Evolutionary conservation across 306 rosid genomes (phyloP), one percentile per base, ranked within the genome.

Genomic region (Chamaecrista fasciculata): DNA sequence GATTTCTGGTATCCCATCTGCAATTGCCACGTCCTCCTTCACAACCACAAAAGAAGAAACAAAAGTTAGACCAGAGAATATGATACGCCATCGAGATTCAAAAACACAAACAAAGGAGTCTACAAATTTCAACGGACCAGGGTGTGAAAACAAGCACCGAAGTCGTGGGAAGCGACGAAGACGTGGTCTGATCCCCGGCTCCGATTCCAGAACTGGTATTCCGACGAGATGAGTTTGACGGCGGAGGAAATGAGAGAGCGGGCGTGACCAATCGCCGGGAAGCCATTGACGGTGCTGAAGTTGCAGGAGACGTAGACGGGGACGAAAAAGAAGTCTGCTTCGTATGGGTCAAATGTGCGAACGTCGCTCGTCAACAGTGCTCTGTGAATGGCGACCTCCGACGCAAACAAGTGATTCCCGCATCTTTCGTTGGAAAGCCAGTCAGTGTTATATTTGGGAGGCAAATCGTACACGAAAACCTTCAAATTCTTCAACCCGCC

Each of bases 241-340:
- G 96, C 95, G 11, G 96, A 91, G 37, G 87, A 37, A 8, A 95
- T 55, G 4, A 95, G 89, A 0, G 82, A 39, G 8, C 99, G 95
- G 1, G 99, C 99, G 76, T 95, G 97, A 40, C 96, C 97, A 12
- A 91, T 89, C 26, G 97, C 96, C 0, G 96, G 99, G 84, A 95
- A 95, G 31, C 99, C 99, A 61, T 91, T 91, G 3, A 86, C 75
- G 72, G 87, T 72, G 85, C 97, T 95, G 83, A 95, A 95, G 69
- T 95, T 95, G 85, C 99, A 95, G 24, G 99, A 91, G 0, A 95
- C 97, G 63, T 95, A 95, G 42, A 95, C 93, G 0, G 99, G 99
- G 10, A 95, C 99, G 78, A 91, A 91, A 86, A 95, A 95, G 67
- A 95, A 89, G 66, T 91, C 96, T 16, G 97, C 99, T 11, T 86